Conservation (phyloP, 2,329 filamentous ascomycete genomes). For the Monilinia laxa region DNA sequence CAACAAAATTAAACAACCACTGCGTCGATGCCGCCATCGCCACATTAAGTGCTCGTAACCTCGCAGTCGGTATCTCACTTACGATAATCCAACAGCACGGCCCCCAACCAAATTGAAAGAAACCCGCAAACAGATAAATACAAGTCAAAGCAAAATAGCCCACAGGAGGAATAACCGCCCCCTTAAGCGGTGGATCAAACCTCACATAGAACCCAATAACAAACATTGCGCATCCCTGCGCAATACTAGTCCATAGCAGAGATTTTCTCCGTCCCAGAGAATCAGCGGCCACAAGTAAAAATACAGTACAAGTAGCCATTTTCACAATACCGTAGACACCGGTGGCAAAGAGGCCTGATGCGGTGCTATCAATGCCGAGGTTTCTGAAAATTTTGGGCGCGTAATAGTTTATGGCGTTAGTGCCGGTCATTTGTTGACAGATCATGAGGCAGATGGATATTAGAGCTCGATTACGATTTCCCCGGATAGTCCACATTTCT, state of each 20-base stretch:
- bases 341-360: conserved; percentile 66
- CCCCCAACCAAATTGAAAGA: conserved; percentile 71
- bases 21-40: conserved; percentile 67
- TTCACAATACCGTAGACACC: conserved; percentile 74
- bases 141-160: conserved; percentile 70
- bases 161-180: conserved; percentile 57
- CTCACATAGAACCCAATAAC: conserved; percentile 71
- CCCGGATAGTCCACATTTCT: conserved; percentile 59
- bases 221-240: conserved; percentile 62
- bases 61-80: conserved; percentile 66
- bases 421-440: conserved; percentile 62
- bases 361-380: conserved; percentile 58
- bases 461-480: conserved; percentile 63
- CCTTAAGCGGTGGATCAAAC: conserved; percentile 56
- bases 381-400: conserved; percentile 67
- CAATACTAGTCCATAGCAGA: conserved; percentile 63
- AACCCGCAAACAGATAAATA: conserved; percentile 69
- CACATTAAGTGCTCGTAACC: conserved; percentile 66
- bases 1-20: conserved; percentile 74
- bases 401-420: conserved; percentile 51
- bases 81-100: conserved; percentile 68
- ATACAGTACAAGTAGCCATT: conserved; percentile 60
- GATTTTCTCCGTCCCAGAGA: conserved; percentile 59
- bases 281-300: conserved; percentile 67
- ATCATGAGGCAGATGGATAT: conserved; percentile 64